Conservation (phyloP, 257 asterid species). For the Salvia splendens region DNA sequence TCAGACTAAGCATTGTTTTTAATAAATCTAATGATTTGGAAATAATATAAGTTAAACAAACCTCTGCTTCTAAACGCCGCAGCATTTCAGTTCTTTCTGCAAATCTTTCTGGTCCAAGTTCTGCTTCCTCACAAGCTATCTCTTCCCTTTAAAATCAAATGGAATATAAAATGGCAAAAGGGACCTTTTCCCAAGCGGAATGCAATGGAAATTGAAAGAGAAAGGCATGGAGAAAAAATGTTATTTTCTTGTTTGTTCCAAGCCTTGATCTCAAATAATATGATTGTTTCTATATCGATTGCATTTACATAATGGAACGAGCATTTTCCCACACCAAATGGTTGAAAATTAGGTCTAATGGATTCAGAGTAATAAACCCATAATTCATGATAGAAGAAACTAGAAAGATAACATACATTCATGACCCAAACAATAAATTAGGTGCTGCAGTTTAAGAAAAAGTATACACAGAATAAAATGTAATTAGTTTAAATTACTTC, state of each 20-base stretch:
- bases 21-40: constrained; percentile 11
- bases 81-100: constrained; percentile 62
- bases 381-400: background rate
- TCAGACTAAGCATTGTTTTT: constrained; percentile 1
- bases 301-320: too few species aligned
- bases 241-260: background rate
- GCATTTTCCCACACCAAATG: background rate
- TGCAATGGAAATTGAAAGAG: background rate
- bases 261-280: too few species aligned
- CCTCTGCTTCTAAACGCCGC: constrained; percentile 67
- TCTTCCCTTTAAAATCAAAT: constrained; percentile 67
- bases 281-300: too few species aligned
- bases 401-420: background rate
- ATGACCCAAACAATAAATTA: background rate
- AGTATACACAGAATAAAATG: background rate
- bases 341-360: background rate
- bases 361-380: constrained; percentile 2
- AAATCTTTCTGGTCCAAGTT: constrained; percentile 75
- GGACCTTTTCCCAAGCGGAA: background rate
- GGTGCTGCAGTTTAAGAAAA: background rate
- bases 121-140: constrained; percentile 90
- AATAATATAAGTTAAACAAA: constrained; percentile 16
- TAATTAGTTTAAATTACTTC: background rate
- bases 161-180: background rate
- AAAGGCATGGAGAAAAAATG: constrained; percentile 1